Conservation (phyloP, 2,329 filamentous ascomycete species). For the Xylaria sp. region DNA sequence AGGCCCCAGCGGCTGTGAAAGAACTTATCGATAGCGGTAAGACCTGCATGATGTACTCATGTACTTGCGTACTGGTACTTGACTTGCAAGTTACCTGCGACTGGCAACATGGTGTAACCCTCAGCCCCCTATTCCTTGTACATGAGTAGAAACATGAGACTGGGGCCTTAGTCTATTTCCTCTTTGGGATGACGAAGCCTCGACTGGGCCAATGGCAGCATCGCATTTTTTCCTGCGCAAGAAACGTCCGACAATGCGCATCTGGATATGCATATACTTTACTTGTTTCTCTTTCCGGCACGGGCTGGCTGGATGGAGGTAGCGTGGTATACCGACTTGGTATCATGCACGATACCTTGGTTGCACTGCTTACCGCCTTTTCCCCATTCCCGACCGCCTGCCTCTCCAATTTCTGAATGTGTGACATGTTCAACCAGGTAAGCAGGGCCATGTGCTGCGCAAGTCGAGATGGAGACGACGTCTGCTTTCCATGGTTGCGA, state of each 20-base stretch:
- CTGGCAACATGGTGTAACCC: slow-evolving; percentile 23
- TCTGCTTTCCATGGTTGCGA: slow-evolving; percentile 23
- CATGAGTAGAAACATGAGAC: slow-evolving; percentile 25
- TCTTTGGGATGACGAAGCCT: slow-evolving; percentile 35
- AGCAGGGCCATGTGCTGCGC: slow-evolving; percentile 25
- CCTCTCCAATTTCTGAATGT: slow-evolving; percentile 13
- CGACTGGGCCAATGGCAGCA: slow-evolving; percentile 28
- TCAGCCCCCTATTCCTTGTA: slow-evolving; percentile 33
- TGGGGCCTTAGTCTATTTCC: slow-evolving; percentile 32
- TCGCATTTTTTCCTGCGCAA: slow-evolving; percentile 17
- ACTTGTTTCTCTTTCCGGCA: slow-evolving; percentile 32
- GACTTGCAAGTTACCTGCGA: slow-evolving; percentile 29
- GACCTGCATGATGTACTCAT: slow-evolving; percentile 17
- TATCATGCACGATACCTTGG: slow-evolving; percentile 24
- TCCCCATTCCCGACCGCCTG: slow-evolving; percentile 23
- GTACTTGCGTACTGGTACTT: slow-evolving; percentile 6
- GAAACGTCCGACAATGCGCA: slow-evolving; percentile 33
- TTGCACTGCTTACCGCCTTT: slow-evolving; percentile 40
- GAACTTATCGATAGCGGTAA: slow-evolving; percentile 35
- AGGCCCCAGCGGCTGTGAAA: not conserved
- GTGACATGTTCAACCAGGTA: slow-evolving; percentile 24
- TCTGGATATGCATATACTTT: slow-evolving; percentile 32
- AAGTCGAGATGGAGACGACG: slow-evolving; percentile 30
- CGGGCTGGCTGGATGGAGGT: slow-evolving; percentile 4
- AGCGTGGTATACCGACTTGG: not conserved